These are phyloP conservation scores for Ensete ventricosum DNA, from an alignment of 176 grass and related monocot species.

Conservation along the genomic window DNA sequence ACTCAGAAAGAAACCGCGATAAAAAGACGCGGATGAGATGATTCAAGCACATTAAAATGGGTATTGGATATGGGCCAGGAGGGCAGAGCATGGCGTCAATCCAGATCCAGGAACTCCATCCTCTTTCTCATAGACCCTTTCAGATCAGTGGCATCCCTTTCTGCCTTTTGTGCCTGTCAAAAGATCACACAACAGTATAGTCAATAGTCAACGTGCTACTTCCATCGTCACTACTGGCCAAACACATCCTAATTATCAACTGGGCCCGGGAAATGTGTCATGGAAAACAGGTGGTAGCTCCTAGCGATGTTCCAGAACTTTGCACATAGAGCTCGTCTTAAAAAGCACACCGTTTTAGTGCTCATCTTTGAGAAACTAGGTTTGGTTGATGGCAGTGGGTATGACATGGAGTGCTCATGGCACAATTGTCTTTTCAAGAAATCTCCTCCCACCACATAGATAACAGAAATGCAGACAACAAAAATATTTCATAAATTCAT, in stretches of 20 bases:
- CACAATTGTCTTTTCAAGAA: not conserved
- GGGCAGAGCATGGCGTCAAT: not conserved
- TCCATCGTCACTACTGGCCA: no score
- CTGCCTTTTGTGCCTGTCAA: conserved; percentile 12
- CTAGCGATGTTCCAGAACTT: no score
- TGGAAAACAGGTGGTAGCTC: no score
- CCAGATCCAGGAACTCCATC: conserved; percentile 30
- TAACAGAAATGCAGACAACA: not conserved
- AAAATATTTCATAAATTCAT: not conserved
- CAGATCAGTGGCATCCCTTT: conserved; percentile 24
- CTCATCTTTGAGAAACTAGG: no score
- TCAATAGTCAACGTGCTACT: no score
- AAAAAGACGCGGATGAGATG: not conserved
- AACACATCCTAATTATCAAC: no score
- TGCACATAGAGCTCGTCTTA: no score
- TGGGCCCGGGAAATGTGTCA: no score
- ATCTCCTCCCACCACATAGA: not conserved
- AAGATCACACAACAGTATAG: not conserved
- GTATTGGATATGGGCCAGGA: not conserved
- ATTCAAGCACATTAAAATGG: not conserved
- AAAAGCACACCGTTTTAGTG: no score
- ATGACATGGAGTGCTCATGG: no score
- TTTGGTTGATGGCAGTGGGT: no score
- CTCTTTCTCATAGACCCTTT: conserved; percentile 35
- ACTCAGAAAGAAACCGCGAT: not conserved